Percentiles rank a stretch among this genome's conserved stretches.
Conservation (phyloP, 2,329 filamentous ascomycete genomes). For the Arthrobotrys sinensis region DNA sequence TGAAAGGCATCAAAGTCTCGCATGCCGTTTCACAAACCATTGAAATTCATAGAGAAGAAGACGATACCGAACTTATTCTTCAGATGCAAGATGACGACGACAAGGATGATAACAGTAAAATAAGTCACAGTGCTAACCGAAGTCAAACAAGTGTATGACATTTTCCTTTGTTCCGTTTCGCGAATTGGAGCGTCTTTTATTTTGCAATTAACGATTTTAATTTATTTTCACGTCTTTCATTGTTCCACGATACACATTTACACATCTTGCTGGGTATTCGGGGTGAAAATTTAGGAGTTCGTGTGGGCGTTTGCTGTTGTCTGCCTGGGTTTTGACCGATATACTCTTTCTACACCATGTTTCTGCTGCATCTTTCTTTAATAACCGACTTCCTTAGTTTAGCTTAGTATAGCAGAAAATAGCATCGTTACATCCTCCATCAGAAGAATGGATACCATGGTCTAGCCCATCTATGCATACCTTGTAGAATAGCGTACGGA, state of each 20-base stretch:
- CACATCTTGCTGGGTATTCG: conserved; percentile 17
- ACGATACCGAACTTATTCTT: conserved; percentile 42
- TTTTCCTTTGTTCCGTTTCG: neutral
- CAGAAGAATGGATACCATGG: neutral
- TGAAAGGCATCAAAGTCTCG: conserved; percentile 57
- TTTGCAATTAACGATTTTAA: conserved; percentile 5
- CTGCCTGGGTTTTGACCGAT: neutral
- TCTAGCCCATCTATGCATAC: no score
- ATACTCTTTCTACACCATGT: neutral
- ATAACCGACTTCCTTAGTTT: neutral
- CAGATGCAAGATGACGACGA: conserved; percentile 40
- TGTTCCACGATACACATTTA: conserved; percentile 8
- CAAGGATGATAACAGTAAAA: conserved; percentile 40
- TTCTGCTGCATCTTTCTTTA: neutral
- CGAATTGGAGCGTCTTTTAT: conserved; percentile 17
- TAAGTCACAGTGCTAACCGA: conserved; percentile 40
- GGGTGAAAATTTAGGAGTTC: conserved; percentile 26
- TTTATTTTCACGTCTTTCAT: conserved; percentile 27
- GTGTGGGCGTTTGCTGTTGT: neutral
- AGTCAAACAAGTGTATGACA: conserved; percentile 52
- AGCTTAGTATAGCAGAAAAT: neutral
- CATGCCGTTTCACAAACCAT: conserved; percentile 55
- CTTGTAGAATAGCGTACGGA: no score
- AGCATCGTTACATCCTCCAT: no score
- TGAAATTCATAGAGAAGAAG: conserved; percentile 38